These are phyloP conservation scores for Heritiera fomes DNA, from an alignment of 345 rosid genomes.

Conservation along the genomic window DNA sequence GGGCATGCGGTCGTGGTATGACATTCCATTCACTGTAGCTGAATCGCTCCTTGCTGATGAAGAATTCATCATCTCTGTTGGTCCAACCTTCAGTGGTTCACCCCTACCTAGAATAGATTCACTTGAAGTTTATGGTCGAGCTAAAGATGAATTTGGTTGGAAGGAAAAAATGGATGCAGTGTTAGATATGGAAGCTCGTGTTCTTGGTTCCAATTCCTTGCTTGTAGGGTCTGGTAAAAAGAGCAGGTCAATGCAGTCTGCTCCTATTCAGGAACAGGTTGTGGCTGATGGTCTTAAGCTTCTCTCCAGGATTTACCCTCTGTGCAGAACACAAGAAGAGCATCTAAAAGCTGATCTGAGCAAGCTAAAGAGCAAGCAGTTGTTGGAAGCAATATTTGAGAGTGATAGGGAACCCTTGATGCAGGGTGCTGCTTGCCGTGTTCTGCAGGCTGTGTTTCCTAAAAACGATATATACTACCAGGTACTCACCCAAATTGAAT, in stretches of 20 bases:
- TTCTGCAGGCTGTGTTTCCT: slow-evolving; percentile 83
- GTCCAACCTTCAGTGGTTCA: slow-evolving; percentile 81
- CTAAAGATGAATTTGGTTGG: slow-evolving; percentile 99
- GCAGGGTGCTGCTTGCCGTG: slow-evolving; percentile 89
- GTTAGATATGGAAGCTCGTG: slow-evolving; percentile 93
- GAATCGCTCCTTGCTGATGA: slow-evolving; percentile 98
- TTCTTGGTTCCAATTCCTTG: slow-evolving; percentile 75
- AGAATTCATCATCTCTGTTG: slow-evolving; percentile 80
- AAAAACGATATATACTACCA: slow-evolving; percentile 82
- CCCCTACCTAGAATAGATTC: slow-evolving; percentile 82
- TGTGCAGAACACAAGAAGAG: slow-evolving; percentile 55
- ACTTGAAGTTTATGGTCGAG: slow-evolving; percentile 94
- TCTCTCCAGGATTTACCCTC: slow-evolving; percentile 65
- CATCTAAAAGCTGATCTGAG: slow-evolving; percentile 51
- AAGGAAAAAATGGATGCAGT: slow-evolving; percentile 94
- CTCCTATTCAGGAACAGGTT: slow-evolving; percentile 84
- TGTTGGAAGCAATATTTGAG: slow-evolving; percentile 80
- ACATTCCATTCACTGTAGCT: slow-evolving; percentile 91
- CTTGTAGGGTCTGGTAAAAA: slow-evolving; percentile 67
- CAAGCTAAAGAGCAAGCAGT: slow-evolving; percentile 75
- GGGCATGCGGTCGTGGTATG: slow-evolving; percentile 96
- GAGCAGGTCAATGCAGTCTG: slow-evolving; percentile 61
- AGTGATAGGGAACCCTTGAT: slow-evolving; percentile 85
- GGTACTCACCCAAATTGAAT: slow-evolving; percentile 36
- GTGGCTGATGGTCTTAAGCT: slow-evolving; percentile 89